These are phyloP conservation scores for Boletus sensibilis DNA, from an alignment of 768 basidiomycete species.

Conservation along the genomic window DNA sequence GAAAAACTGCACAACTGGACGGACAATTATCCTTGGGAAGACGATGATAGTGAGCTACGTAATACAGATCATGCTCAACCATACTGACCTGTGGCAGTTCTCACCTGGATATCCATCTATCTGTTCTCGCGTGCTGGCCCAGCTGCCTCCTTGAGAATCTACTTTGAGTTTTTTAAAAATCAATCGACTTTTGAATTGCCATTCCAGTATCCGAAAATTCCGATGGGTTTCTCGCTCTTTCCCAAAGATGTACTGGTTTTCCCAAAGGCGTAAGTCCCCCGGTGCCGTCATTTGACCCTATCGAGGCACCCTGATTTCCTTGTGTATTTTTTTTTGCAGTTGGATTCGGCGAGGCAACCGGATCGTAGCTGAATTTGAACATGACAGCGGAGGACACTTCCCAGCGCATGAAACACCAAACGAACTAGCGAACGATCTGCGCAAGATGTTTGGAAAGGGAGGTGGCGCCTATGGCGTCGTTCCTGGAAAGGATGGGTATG, in stretches of 20 bases:
- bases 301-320: neutral
- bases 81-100: constrained; percentile 35
- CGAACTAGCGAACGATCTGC: constrained; percentile 47
- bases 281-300: neutral
- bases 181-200: neutral
- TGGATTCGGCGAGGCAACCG: constrained; percentile 41
- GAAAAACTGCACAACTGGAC: constrained; percentile 50
- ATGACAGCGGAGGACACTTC: constrained; percentile 58
- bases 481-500: constrained; percentile 43
- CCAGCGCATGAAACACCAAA: constrained; percentile 53
- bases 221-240: constrained; percentile 51
- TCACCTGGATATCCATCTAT: constrained; percentile 61
- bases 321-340: constrained; percentile 26
- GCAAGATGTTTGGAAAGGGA: constrained; percentile 56
- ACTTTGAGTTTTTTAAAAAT: constrained; percentile 43
- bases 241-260: constrained; percentile 45
- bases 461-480: constrained; percentile 52
- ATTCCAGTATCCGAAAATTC: constrained; percentile 29
- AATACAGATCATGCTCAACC: neutral
- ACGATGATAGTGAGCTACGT: constrained; percentile 48
- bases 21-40: constrained; percentile 54
- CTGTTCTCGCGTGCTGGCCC: constrained; percentile 61
- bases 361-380: constrained; percentile 49
- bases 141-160: constrained; percentile 55
- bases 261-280: constrained; percentile 37